Base-by-base conservation (phyloP, 805 yeast species). In the Zygosaccharomyces bisporus region DNA sequence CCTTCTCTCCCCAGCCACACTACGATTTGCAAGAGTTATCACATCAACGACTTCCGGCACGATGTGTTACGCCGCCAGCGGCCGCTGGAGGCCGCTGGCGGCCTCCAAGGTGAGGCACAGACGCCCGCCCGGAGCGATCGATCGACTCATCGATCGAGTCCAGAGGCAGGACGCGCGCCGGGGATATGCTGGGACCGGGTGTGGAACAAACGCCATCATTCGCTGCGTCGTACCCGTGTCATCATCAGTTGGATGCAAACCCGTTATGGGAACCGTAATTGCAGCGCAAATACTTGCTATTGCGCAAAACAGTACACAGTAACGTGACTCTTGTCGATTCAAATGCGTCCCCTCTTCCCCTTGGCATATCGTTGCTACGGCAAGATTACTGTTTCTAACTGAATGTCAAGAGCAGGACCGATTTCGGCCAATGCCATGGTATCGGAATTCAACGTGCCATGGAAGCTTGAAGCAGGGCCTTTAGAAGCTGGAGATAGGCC, bases 351-450 rank as follows among this genome's bases (percentile, higher is more conserved):
- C 31, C 31, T 12, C 31, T 10, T 27, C 31, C 18, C 32, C 20
- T 25, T 37, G 40, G 12, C 24, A 30, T 10, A 24, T 23, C 14
- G 40, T 37, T 37, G 40, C 40, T 37, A 37, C 40, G 40, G 40
- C 40, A 37, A 25, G 40, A 14, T 21, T 21, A 21, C 25, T 21
- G 9, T 9, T 21, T 21, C n/a, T n/a, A n/a, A n/a, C n/a, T n/a
- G n/a, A n/a, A n/a, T n/a, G 31, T 12, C 14, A 27, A 27, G 16
- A 27, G 16, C 30, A 17, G 32, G 29, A 37, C 13, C 23, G 31
- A 14, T 27, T 3, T 27, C 31, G 31, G 31, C 31, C 31, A n/a
- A 6, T 27, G 31, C 31, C 31, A 14, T 27, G 16, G 14, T 27
- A 27, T n/a, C 31, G 10, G 31, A 27, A 12, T 27, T 13, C 31